Percentiles rank a stretch among this genome's conserved stretches.
These are phyloP conservation scores for Scytalidium lignicola DNA, from an alignment of 2,329 filamentous ascomycete species.

Conservation along the genomic window DNA sequence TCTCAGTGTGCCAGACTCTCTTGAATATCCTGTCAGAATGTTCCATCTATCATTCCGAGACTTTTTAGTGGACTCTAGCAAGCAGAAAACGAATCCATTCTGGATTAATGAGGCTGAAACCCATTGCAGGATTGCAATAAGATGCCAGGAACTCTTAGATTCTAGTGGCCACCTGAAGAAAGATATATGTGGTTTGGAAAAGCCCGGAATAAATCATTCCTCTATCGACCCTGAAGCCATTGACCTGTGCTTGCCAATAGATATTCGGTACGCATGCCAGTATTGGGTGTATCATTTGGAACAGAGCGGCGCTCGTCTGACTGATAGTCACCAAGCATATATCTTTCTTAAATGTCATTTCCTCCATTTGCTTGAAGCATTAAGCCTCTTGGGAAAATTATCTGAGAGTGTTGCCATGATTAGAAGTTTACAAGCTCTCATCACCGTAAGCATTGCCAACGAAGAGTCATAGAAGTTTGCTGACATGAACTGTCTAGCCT, in stretches of 20 bases:
- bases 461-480: background rate
- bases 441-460: too few relatives aligned
- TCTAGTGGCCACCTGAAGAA: constrained; percentile 23
- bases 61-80: constrained; percentile 29
- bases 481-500: background rate
- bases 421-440: background rate
- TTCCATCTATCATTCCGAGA: constrained; percentile 35
- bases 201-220: constrained; percentile 19
- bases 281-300: constrained; percentile 35
- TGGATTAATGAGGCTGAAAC: constrained; percentile 31
- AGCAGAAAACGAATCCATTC: constrained; percentile 25
- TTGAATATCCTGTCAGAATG: constrained; percentile 21
- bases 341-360: constrained; percentile 32
- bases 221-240: constrained; percentile 20
- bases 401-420: constrained; percentile 3
- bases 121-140: constrained; percentile 29
- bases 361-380: constrained; percentile 25
- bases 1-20: constrained; percentile 23
- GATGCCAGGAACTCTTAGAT: constrained; percentile 25
- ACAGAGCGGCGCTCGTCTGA: constrained; percentile 22
- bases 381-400: constrained; percentile 1
- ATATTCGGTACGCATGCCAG: constrained; percentile 34
- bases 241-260: constrained; percentile 19
- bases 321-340: constrained; percentile 24
- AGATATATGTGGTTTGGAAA: constrained; percentile 31